Evolutionary conservation across 352 stramenopile genomes (phyloP).

Genomic region (Pythium aquatile): DNA sequence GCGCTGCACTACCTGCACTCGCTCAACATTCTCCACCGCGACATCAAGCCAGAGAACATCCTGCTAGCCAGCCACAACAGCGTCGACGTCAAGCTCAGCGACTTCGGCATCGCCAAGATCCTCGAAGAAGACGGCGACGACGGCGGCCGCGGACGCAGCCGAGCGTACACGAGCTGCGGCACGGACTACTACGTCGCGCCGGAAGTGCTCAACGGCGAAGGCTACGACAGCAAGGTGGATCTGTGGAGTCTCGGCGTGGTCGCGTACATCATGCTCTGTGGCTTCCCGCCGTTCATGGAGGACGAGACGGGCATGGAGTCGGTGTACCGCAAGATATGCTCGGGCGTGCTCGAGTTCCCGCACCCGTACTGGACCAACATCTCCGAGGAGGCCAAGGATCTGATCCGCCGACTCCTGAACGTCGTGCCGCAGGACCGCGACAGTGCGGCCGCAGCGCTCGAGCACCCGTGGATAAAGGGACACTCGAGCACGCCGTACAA

Average conservation of each 20-base stretch:
- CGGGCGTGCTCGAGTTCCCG: conserved; percentile 73
- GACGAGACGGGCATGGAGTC: conserved; percentile 82
- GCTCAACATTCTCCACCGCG: conserved; percentile 92
- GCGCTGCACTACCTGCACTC: conserved; percentile 76
- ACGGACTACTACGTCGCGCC: conserved; percentile 89
- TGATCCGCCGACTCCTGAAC: conserved; percentile 81
- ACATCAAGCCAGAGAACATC: conserved; percentile 98
- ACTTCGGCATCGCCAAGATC: conserved; percentile 86
- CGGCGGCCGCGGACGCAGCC: conserved; percentile 56
- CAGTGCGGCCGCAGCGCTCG: conserved; percentile 63
- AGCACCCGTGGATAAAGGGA: conserved; percentile 87
- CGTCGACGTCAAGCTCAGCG: conserved; percentile 74
- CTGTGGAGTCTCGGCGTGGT: conserved; percentile 85
- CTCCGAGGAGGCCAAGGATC: conserved; percentile 79
- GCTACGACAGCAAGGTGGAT: conserved; percentile 87
- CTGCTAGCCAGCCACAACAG: conserved; percentile 72
- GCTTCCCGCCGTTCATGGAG: conserved; percentile 79
- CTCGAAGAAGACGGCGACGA: conserved; percentile 77
- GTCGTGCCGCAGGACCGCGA: conserved; percentile 69
- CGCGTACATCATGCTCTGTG: conserved; percentile 88
- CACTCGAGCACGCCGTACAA: conserved; percentile 55
- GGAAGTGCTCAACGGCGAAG: conserved; percentile 82
- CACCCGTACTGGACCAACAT: conserved; percentile 86
- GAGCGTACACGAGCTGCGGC: conserved; percentile 86
- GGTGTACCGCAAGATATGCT: conserved; percentile 85